A percentile compares a stretch with the other conserved stretches of the same genome.
Evolutionary conservation across 495 filamentous ascomycete species (phyloP).

Genomic region (Podospora didyma): DNA sequence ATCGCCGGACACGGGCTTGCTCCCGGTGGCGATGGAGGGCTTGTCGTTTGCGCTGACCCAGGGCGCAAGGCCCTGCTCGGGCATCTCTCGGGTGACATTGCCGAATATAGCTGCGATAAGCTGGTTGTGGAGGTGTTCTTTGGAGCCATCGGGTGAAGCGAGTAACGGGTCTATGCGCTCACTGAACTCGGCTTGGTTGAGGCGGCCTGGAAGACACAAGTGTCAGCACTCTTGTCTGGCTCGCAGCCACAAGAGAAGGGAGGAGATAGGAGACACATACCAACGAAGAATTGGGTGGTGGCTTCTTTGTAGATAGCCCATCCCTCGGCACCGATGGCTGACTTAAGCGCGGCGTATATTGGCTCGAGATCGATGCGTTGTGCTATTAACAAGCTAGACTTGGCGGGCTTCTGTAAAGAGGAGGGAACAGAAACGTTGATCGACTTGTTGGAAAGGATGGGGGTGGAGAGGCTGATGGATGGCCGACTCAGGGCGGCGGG

Average conservation of each 20-base stretch:
- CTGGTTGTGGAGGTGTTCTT: slow-evolving; percentile 84
- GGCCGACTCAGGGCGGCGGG: slow-evolving; percentile 75
- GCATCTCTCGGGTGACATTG: slow-evolving; percentile 83
- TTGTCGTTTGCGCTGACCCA: slow-evolving; percentile 98
- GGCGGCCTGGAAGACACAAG: slow-evolving; percentile 52
- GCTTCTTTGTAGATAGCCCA: slow-evolving; percentile 88
- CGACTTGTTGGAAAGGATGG: slow-evolving; percentile 56
- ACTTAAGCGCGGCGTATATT: slow-evolving; percentile 81
- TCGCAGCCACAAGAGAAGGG: slow-evolving; percentile 7
- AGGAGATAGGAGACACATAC: slow-evolving; percentile 32
- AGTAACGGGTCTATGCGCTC: slow-evolving; percentile 68
- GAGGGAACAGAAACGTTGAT: slow-evolving; percentile 55
- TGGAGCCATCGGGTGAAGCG: slow-evolving; percentile 64
- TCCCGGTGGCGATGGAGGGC: slow-evolving; percentile 65
- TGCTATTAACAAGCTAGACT: slow-evolving; percentile 61
- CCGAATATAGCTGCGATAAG: slow-evolving; percentile 79
- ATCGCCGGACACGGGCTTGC: slow-evolving; percentile 80
- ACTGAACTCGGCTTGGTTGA: slow-evolving; percentile 81
- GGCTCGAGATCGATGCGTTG: slow-evolving; percentile 87
- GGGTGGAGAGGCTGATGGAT: slow-evolving; percentile 56
- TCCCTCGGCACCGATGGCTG: slow-evolving; percentile 68
- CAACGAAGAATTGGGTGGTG: slow-evolving; percentile 73
- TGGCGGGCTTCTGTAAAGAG: slow-evolving; percentile 55
- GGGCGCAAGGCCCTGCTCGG: slow-evolving; percentile 84
- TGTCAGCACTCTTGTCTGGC: not conserved